Evolutionary conservation across 441 rosid genomes (phyloP).

Genomic region (Eutrema salsugineum): DNA sequence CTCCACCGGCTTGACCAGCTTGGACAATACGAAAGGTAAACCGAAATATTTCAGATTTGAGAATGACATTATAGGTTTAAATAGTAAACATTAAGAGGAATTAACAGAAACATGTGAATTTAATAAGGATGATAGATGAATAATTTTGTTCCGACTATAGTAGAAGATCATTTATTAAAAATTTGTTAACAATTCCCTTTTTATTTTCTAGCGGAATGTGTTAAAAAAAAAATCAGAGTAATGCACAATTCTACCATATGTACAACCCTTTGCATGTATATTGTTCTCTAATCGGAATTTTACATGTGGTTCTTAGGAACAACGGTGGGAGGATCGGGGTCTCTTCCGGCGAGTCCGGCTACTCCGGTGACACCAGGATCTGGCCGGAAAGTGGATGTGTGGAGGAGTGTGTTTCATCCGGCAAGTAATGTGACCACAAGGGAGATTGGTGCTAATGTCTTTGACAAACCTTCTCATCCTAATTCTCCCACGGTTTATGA

Average conservation of each 20-base stretch:
- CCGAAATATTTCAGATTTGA: background rate
- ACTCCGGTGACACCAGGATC: constrained; percentile 65
- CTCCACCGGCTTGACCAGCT: constrained; percentile 35
- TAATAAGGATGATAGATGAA: background rate
- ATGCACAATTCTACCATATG: background rate
- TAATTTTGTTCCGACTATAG: too few species aligned
- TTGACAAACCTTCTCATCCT: constrained; percentile 69
- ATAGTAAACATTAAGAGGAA: background rate
- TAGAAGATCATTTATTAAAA: too few species aligned
- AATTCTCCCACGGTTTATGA: constrained; percentile 93
- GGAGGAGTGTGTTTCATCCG: constrained; percentile 97
- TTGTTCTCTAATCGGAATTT: background rate
- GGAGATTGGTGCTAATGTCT: constrained; percentile 60
- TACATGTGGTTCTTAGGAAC: background rate
- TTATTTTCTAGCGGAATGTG: background rate
- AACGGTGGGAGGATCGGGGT: background rate
- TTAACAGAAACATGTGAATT: background rate
- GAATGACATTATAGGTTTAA: background rate
- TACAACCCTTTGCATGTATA: background rate
- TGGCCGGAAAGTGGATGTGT: constrained; percentile 57
- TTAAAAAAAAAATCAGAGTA: background rate
- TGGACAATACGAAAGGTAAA: constrained; percentile 44
- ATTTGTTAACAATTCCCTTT: background rate
- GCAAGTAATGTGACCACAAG: constrained; percentile 90
- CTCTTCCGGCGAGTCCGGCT: constrained; percentile 26